Evolutionary conservation across 192 early-diverging fungal genomes (phyloP), one percentile per base, ranked within the genome.

Genomic region (Gryganskiella cystojenkinii): DNA sequence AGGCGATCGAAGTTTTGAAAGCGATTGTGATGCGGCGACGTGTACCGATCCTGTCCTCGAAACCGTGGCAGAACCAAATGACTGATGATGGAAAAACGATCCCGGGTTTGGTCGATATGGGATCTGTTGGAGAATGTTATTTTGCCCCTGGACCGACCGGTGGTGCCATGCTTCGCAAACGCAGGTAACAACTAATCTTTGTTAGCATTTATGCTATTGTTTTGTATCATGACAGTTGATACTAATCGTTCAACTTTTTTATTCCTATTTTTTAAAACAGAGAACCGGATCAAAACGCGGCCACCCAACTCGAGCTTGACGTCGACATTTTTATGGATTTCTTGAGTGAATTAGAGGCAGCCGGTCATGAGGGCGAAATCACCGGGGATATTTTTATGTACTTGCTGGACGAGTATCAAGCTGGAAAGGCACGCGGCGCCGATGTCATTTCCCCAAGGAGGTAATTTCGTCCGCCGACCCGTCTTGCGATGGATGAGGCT

Each of bases 331-430:
- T 95, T 56, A 55, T 95, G 15, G 85, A 90, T 14, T 88, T 96
- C 52, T 65, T 95, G 37, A 69, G 79, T 27, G 70, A 71, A 0
- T 59, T 89, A 0, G 83, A 90, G 35, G 35, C 72, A 1, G 46
- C 70, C 0, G 54, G 50, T 5, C 43, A 56, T 28, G 83, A 89
- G 53, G 79, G 85, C 1, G 82, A 83, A 22, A 63, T 95, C 1
- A 62, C 85, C 1, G 92, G 92, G 27, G 91, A 90, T 46, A 79
- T 96, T 20, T 96, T 94, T 68, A 83, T 96, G 61, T 85, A 84
- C 54, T 68, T 96, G 31, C 63, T 95, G 50, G 91, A 91, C 44
- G 88, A 93, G 51, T 93, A 94, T 66, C 80, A 83, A 53, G 79
- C 83, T 43, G 71, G 88, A 44, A 68, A 80, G 83, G 61, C 70